Evolutionary conservation across 129 eudicot genomes (phyloP).

Genomic region (Scalesia atractyloides): DNA sequence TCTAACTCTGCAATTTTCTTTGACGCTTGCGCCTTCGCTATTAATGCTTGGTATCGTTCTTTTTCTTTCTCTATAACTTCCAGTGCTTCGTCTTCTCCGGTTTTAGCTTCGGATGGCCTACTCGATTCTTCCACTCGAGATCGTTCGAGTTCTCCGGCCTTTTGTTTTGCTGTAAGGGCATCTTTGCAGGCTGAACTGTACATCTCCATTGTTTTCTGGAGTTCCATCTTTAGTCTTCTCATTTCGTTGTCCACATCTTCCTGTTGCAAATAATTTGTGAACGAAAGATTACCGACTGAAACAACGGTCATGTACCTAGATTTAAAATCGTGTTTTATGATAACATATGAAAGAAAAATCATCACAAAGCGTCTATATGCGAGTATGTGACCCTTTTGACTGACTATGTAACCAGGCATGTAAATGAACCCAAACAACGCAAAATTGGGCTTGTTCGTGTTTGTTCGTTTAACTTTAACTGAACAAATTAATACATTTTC

Average conservation of each 20-base stretch:
- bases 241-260: slow-evolving; percentile 55
- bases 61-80: slow-evolving; percentile 41
- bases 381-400: too few relatives aligned
- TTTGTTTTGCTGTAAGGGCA: slow-evolving; percentile 57
- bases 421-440: too few relatives aligned
- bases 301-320: too few relatives aligned
- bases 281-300: too few relatives aligned
- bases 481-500: too few relatives aligned
- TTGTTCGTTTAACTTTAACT: too few relatives aligned
- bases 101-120: slow-evolving; percentile 34
- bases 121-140: slow-evolving; percentile 48
- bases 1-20: slow-evolving; percentile 43
- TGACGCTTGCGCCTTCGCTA: slow-evolving; percentile 47
- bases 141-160: slow-evolving; percentile 59
- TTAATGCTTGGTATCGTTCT: slow-evolving; percentile 36
- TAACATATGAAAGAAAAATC: too few relatives aligned
- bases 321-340: too few relatives aligned
- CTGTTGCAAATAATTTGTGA: slow-evolving; percentile 24
- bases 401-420: too few relatives aligned
- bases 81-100: slow-evolving; percentile 36
- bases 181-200: slow-evolving; percentile 67
- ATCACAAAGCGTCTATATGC: too few relatives aligned
- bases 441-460: too few relatives aligned
- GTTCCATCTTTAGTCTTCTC: slow-evolving; percentile 61
- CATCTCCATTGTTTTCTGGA: slow-evolving; percentile 58